Base-by-base conservation (phyloP, 331 rosid species). In the Rhamnella rubrinervis region DNA sequence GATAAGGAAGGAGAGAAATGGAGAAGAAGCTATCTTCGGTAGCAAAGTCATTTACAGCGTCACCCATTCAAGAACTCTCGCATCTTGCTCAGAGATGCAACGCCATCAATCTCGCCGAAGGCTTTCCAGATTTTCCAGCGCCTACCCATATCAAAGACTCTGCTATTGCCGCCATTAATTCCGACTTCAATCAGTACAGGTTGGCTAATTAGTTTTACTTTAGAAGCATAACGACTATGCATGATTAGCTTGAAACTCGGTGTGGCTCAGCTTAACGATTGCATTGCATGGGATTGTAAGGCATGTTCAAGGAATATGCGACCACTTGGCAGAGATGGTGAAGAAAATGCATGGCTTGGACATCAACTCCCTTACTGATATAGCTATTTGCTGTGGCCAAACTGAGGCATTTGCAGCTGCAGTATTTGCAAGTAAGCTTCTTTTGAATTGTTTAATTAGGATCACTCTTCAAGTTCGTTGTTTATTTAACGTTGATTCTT, bases 31-130 rank as follows among this genome's bases (percentile, higher is more conserved):
- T 90, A 44, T 90, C 97, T 2, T 68, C 61, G 38, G 75, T 74
- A 14, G 98, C 93, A 49, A 90, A 90, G 84, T 68, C 55, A 18
- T 78, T 88, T 5, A 63, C 65, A n/a, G 63, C 96, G 1, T 92
- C 97, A 15, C 87, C 98, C 28, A 88, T 92, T 82, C 96, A 86
- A 72, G 82, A 88, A 74, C 86, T 88, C 52, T 88, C 98, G 5
- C 88, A 68, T 31, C 96, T 92, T 58, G 96, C 97, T 71, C 89
- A 86, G 58, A 64, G 71, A 70, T 82, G 83, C 84, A 85, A 82
- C 67, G 96, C 96, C 70, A 82, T 92, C 83, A 90, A 88, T 74
- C 91, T 92, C 56, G 96, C 96, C 18, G 96, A 90, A 79, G 98
- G 98, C 66, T 88, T 83, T 76, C 93, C 96, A 13, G 91, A 89